These are phyloP conservation scores for Citrullus amarus DNA, from an alignment of 306 rosid species.

Conservation along the genomic window DNA sequence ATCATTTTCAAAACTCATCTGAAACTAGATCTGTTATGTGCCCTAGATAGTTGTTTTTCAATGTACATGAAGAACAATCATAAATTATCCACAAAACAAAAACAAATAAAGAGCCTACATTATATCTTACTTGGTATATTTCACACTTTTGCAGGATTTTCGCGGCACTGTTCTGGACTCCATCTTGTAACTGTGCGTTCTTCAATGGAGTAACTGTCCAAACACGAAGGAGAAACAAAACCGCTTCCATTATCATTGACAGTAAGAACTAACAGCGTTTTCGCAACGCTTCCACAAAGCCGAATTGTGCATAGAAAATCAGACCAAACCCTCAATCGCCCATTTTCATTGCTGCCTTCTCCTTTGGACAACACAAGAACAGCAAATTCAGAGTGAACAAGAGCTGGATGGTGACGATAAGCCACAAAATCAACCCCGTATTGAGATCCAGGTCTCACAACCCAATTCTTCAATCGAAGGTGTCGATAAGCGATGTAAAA, in stretches of 20 bases:
- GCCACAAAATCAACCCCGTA: conserved; percentile 66
- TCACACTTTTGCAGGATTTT: conserved; percentile 15
- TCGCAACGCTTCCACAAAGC: conserved; percentile 58
- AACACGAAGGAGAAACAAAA: conserved; percentile 24
- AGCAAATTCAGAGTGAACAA: conserved; percentile 68
- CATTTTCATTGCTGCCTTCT: conserved; percentile 16
- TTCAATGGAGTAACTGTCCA: conserved; percentile 25
- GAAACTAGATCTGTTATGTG: not conserved
- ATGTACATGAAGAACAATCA: not conserved
- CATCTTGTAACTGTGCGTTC: conserved; percentile 48
- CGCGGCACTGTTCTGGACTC: conserved; percentile 51
- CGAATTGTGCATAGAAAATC: conserved; percentile 56
- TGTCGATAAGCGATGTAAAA: conserved; percentile 57
- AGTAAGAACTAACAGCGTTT: conserved; percentile 39
- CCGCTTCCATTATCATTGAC: conserved; percentile 24
- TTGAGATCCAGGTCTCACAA: conserved; percentile 53
- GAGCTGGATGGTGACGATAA: conserved; percentile 61
- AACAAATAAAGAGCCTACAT: not conserved
- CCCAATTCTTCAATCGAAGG: conserved; percentile 65
- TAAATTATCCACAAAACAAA: not conserved
- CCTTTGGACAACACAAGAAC: conserved; percentile 50
- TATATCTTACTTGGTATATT: not conserved
- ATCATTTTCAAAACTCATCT: not conserved
- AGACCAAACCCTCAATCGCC: conserved; percentile 63
- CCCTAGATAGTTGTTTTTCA: not conserved